Evolutionary conservation across 371 early-diverging fungal genomes (phyloP), one percentile per base, ranked within the genome.

Genomic region (Saksenaea vasiformis): DNA sequence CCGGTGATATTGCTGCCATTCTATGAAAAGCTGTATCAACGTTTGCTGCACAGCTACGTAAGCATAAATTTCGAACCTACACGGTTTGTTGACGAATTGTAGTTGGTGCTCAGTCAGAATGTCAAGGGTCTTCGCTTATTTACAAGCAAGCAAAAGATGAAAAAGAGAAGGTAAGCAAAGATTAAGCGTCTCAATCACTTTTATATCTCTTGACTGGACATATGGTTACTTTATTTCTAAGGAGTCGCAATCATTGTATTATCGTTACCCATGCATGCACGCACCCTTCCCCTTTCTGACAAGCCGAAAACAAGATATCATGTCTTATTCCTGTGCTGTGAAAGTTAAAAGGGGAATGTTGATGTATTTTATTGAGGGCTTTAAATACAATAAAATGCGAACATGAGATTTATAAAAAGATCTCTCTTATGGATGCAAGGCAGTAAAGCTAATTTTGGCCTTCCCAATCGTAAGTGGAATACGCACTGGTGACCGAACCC

Each of bases 271-370:
- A 47, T 47, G 51, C 51, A 47, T 47, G 51, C 51, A 47, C 17
- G 51, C 24, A 47, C 51, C 51, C 59, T 43, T 59, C 59, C 19
- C 28, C 59, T 59, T 59, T 41, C 39, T 59, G 41, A 56, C 38
- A 28, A 47, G 51, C 24, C 51, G 22, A 47, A 47, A 17, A 47
- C 51, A 47, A 22, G 51, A 17, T 47, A 17, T 47, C n/a, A 47
- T 22, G 44, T 47, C 51, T 47, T 47, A 10, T 10, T 47, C 10
- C 22, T 47, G 51, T 22, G 22, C 10, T 10, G 51, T 47, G 22
- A 22, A n/a, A 22, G 22, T 22, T 22, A 22, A 10, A 26, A 47
- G 9, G 51, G 51, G 22, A 22, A 5, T 19, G 8, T 10, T 47
- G 10, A 22, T 4, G 22, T 7, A 22, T 22, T 22, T 22, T 22